Evolutionary conservation across 1,284 basidiomycete genomes (phyloP).

Genomic region (Papiliotrema nemorosa): DNA sequence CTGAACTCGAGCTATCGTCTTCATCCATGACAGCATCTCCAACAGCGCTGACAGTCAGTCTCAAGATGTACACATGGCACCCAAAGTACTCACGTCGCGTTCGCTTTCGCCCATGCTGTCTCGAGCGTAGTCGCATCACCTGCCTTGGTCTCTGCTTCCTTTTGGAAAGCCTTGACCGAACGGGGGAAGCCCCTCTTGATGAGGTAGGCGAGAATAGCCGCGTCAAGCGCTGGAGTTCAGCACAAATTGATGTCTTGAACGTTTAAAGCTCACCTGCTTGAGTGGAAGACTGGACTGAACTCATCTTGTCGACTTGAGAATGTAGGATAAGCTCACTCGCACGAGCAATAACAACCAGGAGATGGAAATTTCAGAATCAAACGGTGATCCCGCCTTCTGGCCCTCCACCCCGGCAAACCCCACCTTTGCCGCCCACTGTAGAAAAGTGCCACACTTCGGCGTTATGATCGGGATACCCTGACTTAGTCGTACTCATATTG

Average conservation of each 20-base stretch:
- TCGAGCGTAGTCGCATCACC: slow-evolving; percentile 22
- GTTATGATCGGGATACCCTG: not conserved
- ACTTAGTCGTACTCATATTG: slow-evolving; percentile 4
- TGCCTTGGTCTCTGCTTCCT: slow-evolving; percentile 37
- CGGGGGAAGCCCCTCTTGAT: slow-evolving; percentile 40
- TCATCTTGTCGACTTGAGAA: no score
- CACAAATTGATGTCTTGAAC: no score
- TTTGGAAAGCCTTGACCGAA: slow-evolving; percentile 46
- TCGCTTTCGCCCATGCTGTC: slow-evolving; percentile 25
- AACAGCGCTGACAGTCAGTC: no score
- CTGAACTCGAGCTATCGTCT: slow-evolving; percentile 5
- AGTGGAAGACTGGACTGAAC: no score
- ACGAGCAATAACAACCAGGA: not conserved
- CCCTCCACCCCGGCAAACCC: not conserved
- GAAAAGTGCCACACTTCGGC: not conserved
- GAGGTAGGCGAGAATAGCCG: slow-evolving; percentile 47
- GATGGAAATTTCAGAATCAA: not conserved
- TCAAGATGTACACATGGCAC: not conserved
- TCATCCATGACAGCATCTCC: slow-evolving; percentile 24
- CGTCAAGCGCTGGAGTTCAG: slow-evolving; percentile 25
- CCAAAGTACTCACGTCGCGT: slow-evolving; percentile 3
- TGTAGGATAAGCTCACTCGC: not conserved
- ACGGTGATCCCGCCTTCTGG: not conserved
- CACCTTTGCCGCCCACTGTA: not conserved
- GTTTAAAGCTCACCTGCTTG: no score